Conservation (phyloP, 164 flowering plant genomes). For the Litsea cubeba region DNA sequence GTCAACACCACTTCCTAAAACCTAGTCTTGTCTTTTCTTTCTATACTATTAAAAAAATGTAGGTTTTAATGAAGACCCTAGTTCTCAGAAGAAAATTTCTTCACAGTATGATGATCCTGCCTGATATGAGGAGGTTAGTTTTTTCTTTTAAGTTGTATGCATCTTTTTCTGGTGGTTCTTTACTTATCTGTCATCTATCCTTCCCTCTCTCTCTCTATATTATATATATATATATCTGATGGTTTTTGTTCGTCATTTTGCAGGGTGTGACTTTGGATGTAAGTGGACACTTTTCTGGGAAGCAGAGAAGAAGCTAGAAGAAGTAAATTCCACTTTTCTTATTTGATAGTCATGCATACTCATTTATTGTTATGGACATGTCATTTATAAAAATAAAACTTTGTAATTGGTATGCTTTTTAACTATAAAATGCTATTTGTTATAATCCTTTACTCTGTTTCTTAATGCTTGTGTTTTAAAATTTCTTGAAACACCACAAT, state of each 20-base stretch:
- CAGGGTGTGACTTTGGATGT: constrained; percentile 82
- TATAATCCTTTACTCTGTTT: background rate
- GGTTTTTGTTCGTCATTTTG: constrained; percentile 3
- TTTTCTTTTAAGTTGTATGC: background rate
- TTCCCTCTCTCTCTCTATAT: too few relatives aligned
- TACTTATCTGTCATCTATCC: too few relatives aligned
- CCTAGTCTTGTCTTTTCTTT: too few relatives aligned
- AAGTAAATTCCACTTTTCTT: constrained; percentile 40
- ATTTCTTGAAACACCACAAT: background rate
- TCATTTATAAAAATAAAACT: background rate
- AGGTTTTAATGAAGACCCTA: constrained; percentile 76
- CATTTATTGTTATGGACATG: background rate
- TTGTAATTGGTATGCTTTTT: background rate
- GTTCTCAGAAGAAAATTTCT: constrained; percentile 70
- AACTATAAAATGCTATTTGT: background rate
- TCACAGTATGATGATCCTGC: constrained; percentile 95
- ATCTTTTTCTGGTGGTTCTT: background rate
- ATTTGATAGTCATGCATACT: background rate
- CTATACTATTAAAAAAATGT: constrained; percentile 1
- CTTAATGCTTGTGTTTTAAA: background rate
- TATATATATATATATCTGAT: too few relatives aligned
- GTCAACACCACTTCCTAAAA: too few relatives aligned
- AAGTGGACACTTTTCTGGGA: constrained; percentile 73
- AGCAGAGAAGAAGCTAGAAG: constrained; percentile 93
- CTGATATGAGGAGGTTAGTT: constrained; percentile 68